phyloP scores from a whole-genome alignment of 208 protist genomes.

The Blechomonas ayalai region DNA sequence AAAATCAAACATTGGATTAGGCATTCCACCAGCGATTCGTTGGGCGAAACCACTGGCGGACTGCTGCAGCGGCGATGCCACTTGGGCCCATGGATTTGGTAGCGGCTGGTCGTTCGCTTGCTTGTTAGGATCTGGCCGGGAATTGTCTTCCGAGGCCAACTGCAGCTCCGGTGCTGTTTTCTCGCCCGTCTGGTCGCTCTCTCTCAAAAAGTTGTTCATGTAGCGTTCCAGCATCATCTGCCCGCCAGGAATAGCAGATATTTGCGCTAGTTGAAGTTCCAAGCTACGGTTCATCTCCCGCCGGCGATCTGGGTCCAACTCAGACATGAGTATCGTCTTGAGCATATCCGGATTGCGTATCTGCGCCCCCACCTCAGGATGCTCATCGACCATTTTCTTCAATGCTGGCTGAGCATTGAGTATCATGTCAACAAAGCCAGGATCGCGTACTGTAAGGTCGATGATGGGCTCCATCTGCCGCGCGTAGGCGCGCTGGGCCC shows the following conservation, averaged over 20 bases:
- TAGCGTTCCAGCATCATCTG: constrained; percentile 58
- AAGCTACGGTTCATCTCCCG: constrained; percentile 41
- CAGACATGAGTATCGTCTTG: constrained; percentile 60
- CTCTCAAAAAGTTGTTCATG: constrained; percentile 20
- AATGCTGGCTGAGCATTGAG: constrained; percentile 30
- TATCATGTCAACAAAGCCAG: constrained; percentile 40
- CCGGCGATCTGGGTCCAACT: constrained; percentile 56
- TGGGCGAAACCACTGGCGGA: too few relatives aligned
- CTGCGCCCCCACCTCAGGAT: constrained; percentile 45
- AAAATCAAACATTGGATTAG: too few relatives aligned
- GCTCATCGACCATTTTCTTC: constrained; percentile 34
- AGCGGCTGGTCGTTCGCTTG: constrained; percentile 51
- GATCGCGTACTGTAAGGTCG: constrained; percentile 55
- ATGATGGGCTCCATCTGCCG: constrained; percentile 64
- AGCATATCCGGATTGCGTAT: constrained; percentile 61
- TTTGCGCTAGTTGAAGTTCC: constrained; percentile 58
- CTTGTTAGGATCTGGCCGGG: constrained; percentile 34
- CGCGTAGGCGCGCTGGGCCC: constrained; percentile 26
- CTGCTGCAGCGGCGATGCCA: background rate
- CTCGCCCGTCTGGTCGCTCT: constrained; percentile 16
- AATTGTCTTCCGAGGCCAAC: constrained; percentile 6
- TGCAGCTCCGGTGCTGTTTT: constrained; percentile 11
- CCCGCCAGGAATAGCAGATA: constrained; percentile 55
- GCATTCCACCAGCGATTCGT: too few relatives aligned
- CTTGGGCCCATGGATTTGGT: constrained; percentile 39